These are phyloP conservation scores for Microcyclosporella mali DNA, from an alignment of 2,329 filamentous ascomycete genomes.

Conservation along the genomic window DNA sequence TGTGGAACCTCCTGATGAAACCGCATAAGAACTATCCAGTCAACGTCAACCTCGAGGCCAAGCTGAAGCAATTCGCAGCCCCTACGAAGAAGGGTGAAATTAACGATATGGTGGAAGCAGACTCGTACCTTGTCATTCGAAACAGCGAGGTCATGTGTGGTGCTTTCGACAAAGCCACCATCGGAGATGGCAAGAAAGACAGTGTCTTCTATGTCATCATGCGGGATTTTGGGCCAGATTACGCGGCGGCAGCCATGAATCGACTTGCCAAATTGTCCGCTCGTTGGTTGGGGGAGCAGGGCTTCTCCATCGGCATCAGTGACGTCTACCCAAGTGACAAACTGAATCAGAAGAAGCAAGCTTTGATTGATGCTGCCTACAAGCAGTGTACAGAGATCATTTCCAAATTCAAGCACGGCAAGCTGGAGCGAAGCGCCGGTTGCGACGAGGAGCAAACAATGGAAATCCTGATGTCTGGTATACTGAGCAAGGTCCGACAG, in stretches of 20 bases:
- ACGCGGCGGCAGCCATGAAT: slow-evolving; percentile 88
- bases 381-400: slow-evolving; percentile 77
- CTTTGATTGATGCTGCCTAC: slow-evolving; percentile 72
- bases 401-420: slow-evolving; percentile 69
- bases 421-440: slow-evolving; percentile 77
- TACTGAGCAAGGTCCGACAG: slow-evolving; percentile 85
- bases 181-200: slow-evolving; percentile 96
- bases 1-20: slow-evolving; percentile 86
- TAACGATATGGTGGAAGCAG: slow-evolving; percentile 67
- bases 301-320: slow-evolving; percentile 92
- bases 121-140: slow-evolving; percentile 84
- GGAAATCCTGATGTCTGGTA: slow-evolving; percentile 84
- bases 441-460: slow-evolving; percentile 88
- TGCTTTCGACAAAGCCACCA: slow-evolving; percentile 93
- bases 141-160: slow-evolving; percentile 98
- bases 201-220: slow-evolving; percentile 96
- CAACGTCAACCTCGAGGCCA: slow-evolving; percentile 85
- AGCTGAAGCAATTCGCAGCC: slow-evolving; percentile 74
- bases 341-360: slow-evolving; percentile 66
- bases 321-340: slow-evolving; percentile 80
- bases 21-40: slow-evolving; percentile 81
- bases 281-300: slow-evolving; percentile 78
- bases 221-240: slow-evolving; percentile 85
- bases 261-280: slow-evolving; percentile 85
- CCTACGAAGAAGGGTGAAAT: slow-evolving; percentile 54